Base-by-base conservation (phyloP, 371 early-diverging fungal species). In the Circinella minor region DNA sequence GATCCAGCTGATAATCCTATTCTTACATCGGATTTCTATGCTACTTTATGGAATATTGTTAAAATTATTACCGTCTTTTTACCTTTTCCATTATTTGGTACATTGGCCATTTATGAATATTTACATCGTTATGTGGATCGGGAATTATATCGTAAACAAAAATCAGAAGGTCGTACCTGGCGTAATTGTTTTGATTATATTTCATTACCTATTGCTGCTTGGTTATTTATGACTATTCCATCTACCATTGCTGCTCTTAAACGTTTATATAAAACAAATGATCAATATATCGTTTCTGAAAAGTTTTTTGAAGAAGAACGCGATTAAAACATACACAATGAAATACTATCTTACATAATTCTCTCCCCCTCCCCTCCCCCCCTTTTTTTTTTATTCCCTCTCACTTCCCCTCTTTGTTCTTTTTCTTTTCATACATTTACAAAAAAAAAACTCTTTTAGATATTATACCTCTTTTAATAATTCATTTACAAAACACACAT, bases 161-260 rank as follows among this genome's bases (percentile, higher is more conserved):
- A 75, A 48, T 61, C 72, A 0, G 85, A 87, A 49, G 69, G 75
- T 43, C 69, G 86, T 65, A 75, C 74, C 14, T 86, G 84, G 86
- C 76, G 77, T 38, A 82, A 85, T 70, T 60, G 74, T 10, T 69
- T 77, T 47, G 87, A 87, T 60, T 87, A 87, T 48, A 78, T 76
- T 34, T 80, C 83, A 46, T 69, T 85, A n/a, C 87, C 87, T 36
- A 78, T 87, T 37, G 81, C 83, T 36, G 87, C 87, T n/a, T 85
- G 84, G 84, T 69, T 83, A 65, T 87, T 86, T 55, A 80, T 87
- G 86, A 87, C 87, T 18, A 77, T 87, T 38, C 87, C 87, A 9
- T 77, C 83, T 5, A 84, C 87, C 20, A 76, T 86, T 61, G 85
- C 85, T 20, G 81, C 82, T 67, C 68, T 87, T 66, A 85, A 83